These are phyloP conservation scores for Solanum neorickii DNA, from an alignment of 257 asterid species.

Conservation along the genomic window DNA sequence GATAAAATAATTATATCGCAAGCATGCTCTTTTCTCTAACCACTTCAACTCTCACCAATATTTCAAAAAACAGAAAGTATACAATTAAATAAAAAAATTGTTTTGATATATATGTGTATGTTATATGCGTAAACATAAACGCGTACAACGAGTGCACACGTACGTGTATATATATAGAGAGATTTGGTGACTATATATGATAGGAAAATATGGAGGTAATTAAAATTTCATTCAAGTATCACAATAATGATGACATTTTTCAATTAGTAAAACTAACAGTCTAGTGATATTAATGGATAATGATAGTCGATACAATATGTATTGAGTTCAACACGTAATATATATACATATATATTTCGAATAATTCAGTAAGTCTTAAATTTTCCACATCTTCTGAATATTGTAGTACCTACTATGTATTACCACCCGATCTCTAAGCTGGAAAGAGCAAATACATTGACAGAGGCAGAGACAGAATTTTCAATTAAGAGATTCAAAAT, in stretches of 20 bases:
- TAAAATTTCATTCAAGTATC: background rate
- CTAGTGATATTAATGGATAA: background rate
- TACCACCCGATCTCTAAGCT: no score
- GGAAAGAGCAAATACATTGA: no score
- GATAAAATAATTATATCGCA: background rate
- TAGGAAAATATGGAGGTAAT: background rate
- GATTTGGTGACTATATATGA: no score
- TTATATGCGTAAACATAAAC: background rate
- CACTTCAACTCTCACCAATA: background rate
- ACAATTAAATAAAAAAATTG: background rate
- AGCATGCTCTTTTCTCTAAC: background rate
- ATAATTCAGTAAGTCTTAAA: no score
- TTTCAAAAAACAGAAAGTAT: background rate
- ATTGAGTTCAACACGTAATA: background rate
- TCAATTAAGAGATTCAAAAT: no score
- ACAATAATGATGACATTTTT: background rate
- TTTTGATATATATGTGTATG: background rate
- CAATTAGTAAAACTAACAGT: background rate
- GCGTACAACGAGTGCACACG: background rate
- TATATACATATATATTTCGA: background rate
- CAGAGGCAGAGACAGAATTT: rapidly evolving
- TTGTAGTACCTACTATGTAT: no score
- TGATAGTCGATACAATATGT: background rate
- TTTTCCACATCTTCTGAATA: rapidly evolving
- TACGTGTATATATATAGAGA: no score